Base-by-base conservation (phyloP, 2,329 filamentous ascomycete species). In the Capronia epimyces region DNA sequence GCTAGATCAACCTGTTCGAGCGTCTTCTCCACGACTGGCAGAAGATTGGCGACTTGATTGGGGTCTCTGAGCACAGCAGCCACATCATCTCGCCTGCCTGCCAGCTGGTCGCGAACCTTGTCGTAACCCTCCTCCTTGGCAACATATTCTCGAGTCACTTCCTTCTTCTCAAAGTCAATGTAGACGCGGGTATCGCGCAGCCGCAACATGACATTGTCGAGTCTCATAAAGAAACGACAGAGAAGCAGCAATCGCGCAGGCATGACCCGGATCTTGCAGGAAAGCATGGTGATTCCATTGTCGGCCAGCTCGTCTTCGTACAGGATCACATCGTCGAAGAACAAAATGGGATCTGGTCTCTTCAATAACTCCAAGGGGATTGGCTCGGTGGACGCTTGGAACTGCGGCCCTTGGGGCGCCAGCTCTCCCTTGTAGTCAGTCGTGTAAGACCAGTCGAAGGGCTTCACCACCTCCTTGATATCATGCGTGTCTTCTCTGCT, bases 251-350 rank as follows among this genome's bases (percentile, higher is more conserved):
- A 82, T 49, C 93, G 78, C 62, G 84, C 81, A 49, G 90, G 88
- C 84, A 97, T 96, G 50, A 97, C 91, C 53, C 93, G 79, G 44
- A 97, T 75, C 75, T 98, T 98, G 70, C 86, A 89, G 56, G 84
- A 94, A 52, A 94, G 76, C 66, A 96, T 79, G 24, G 89, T 88
- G 61, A 97, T 93, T 55, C 93, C 93, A 65, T 98, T 98, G 69
- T 98, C 93, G 54, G 95, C 93, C 41, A 98, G 80, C 74, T 98
- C 93, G 71, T 94, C 94, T 73, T 98, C 93, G 68, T 95, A 98
- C 42, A 98, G 78, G 62, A 96, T 83, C 32, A 98, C 89, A 63
- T 97, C 89, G 71, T 97, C 91, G 66, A 94, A 95, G 76, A 97
- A 96, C 3, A 95, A 73, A 59, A 98, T 98, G 0, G 93, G 93